Evolutionary conservation across 179 eudicot species (phyloP), one percentile per base, ranked within the genome.

Genomic region (Sideroxylon spinosum): DNA sequence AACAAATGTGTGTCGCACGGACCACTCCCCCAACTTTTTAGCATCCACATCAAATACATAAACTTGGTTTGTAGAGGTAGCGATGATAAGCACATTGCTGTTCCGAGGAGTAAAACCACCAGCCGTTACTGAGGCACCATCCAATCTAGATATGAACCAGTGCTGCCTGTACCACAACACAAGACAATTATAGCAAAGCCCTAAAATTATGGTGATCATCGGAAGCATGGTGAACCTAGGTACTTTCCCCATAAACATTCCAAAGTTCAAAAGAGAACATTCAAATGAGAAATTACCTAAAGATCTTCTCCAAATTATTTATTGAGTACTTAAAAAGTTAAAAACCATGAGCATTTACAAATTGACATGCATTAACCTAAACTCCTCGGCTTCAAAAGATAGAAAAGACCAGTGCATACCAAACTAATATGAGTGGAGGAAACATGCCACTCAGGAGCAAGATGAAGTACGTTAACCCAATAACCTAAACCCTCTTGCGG

Each of bases 31-130:
- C 78, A 92, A 83, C 81, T 91, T 89, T 79, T 91, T 96, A 48
- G 93, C 97, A 80, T 94, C 99, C 28, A 96, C 98, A 78, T 96
- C 97, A 66, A 96, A 88, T 64, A 89, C 94, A 91, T 96, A 94
- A 13, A 96, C 88, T 68, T 92, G 96, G 81, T 96, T 94, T 72
- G 97, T 88, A 28, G 99, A 96, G 11, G 99, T 94, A 60, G 97
- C 91, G 74, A 96, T 68, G 59, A 96, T 81, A 72, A 96, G 90
- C 78, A 96, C 90, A 79, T 94, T 92, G 85, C 85, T 89, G 77
- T 87, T 87, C 46, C 79, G 83, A 25, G 99, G 98, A 82, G 87
- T 87, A 78, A 96, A 96, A 60, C 97, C 94, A 61, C 91, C 98
- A 76, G 99, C 98, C 50, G 98, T 91, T 22, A 96, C 91, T 75